phyloP scores from a whole-genome alignment of 768 basidiomycete species.

The Leucogyrophana mollusca region DNA sequence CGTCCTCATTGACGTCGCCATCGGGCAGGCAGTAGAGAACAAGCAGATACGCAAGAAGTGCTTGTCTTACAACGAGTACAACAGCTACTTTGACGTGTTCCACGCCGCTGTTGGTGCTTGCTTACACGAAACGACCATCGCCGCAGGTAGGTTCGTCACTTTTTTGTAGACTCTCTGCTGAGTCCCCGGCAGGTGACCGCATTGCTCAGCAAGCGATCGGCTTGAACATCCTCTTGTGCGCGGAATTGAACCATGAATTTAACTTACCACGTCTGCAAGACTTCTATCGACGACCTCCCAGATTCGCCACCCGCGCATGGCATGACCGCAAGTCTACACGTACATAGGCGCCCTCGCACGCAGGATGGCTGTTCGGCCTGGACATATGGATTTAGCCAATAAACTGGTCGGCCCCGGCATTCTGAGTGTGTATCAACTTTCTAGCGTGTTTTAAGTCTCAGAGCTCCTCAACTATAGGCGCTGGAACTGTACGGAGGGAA shows the following conservation, averaged over 20 bases:
- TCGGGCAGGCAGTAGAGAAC: no score
- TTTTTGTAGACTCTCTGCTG: not conserved
- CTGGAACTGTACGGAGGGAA: no score
- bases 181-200: slow-evolving; percentile 71
- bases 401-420: slow-evolving; percentile 40
- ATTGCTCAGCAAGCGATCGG: slow-evolving; percentile 51
- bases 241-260: no score
- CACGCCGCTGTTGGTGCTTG: slow-evolving; percentile 39
- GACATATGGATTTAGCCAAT: slow-evolving; percentile 50
- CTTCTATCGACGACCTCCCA: slow-evolving; percentile 3
- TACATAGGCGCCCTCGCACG: slow-evolving; percentile 58
- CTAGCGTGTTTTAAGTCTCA: no score
- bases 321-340: slow-evolving; percentile 67
- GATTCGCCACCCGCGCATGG: slow-evolving; percentile 30
- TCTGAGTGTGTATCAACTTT: no score
- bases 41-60: no score
- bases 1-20: no score
- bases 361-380: slow-evolving; percentile 48
- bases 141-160: slow-evolving; percentile 38
- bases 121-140: slow-evolving; percentile 37
- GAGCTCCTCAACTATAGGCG: slow-evolving; percentile 24
- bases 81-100: slow-evolving; percentile 48
- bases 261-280: no score
- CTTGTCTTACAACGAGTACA: slow-evolving; percentile 43
- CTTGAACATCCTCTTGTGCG: slow-evolving; percentile 46